Percentiles rank a stretch among this genome's conserved stretches.
Conservation (phyloP, 1,139 yeast genomes). For the Magnusiomyces sp. region DNA sequence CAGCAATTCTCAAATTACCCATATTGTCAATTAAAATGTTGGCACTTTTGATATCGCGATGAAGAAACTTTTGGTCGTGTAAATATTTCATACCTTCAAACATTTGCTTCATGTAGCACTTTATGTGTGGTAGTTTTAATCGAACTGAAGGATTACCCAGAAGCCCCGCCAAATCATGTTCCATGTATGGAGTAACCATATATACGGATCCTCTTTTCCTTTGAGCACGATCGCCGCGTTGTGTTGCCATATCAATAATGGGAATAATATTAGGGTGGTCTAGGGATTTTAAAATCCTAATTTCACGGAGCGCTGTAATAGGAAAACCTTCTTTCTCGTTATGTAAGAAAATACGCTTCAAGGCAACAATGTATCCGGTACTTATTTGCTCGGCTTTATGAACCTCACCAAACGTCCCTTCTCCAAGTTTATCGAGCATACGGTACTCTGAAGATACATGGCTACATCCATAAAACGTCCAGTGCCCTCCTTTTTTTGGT, state of each 20-base stretch:
- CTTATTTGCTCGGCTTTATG: constrained; percentile 55
- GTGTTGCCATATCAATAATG: constrained; percentile 74
- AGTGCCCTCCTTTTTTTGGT: not conserved
- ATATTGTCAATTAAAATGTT: constrained; percentile 69
- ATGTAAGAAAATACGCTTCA: constrained; percentile 75
- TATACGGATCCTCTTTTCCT: constrained; percentile 42
- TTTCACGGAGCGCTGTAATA: constrained; percentile 89
- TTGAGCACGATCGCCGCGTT: constrained; percentile 33
- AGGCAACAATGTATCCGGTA: constrained; percentile 58
- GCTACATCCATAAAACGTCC: constrained; percentile 29
- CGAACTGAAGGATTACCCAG: constrained; percentile 71
- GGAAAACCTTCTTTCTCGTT: constrained; percentile 91
- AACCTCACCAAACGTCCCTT: constrained; percentile 84
- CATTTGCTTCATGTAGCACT: constrained; percentile 74
- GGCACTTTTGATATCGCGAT: constrained; percentile 92
- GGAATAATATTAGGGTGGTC: constrained; percentile 66
- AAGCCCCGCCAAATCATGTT: constrained; percentile 88
- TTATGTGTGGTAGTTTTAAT: constrained; percentile 59
- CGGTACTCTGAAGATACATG: constrained; percentile 37
- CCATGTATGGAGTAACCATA: constrained; percentile 91
- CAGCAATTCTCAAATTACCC: constrained; percentile 82
- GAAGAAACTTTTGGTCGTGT: constrained; percentile 59
- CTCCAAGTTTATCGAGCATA: constrained; percentile 65
- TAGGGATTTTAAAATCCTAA: constrained; percentile 67
- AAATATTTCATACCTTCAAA: constrained; percentile 73